Evolutionary conservation across 768 basidiomycete genomes (phyloP), one percentile per base, ranked within the genome.

Genomic region (Leucosporidium creatinivorum): DNA sequence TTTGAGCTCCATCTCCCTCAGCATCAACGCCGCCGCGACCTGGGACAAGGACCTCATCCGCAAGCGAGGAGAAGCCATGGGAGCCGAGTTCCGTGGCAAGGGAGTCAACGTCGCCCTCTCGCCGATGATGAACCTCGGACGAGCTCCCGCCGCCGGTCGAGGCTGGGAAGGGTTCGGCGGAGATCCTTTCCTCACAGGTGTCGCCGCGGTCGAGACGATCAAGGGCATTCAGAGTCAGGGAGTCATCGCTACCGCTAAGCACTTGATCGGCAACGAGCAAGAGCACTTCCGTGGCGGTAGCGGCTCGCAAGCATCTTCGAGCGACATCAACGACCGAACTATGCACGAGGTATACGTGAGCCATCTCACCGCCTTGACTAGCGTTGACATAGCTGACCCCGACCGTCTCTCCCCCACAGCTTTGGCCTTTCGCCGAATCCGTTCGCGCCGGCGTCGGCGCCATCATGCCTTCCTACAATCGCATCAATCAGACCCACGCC

Each of bases 211-310:
- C 2, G 25, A 47, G 6, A 64, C 68, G 8, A 67, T 74, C 33
- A 7, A 49, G 23, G 76, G 74, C 3, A 66, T 75, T 30, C 75
- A 77, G 62, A 48, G 56, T 6, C n/a, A 64, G 17, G 70, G 70
- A 3, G 73, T 76, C 5, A 70, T 58, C 9, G 76, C 69, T 0
- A 63, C 61, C 26, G 68, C 89, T 17, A 93, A 93, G 77, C 91
- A 93, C 77, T 84, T 83, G 60, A 82, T 91, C 33, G 60, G 63
- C 28, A 57, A 81, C 67, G 81, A 82, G 63, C 81, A 81, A 68
- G 82, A 82, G 73, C 77, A 78, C 31, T 67, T 71, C 55, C 71
- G 78, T 0, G 68, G 74, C 26, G 74, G 75, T 12, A 65, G 68
- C 89, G 69, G 47, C 44, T 25, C 18, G 5, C 44, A 60, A 26